phyloP scores from a whole-genome alignment of 208 protist genomes.

The Leishmania major region DNA sequence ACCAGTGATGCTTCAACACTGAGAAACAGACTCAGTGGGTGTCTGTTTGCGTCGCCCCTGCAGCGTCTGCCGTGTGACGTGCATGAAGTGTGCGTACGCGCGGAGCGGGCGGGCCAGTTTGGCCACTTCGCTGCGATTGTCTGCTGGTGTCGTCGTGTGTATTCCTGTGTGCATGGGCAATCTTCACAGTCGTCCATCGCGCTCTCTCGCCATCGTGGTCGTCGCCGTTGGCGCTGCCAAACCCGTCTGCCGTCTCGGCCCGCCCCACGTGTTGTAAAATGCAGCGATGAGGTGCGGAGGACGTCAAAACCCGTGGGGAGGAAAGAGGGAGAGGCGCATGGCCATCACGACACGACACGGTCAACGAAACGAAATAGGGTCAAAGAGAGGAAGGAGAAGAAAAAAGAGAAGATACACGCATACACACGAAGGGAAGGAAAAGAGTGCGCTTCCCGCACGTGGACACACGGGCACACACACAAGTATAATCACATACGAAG shows the following conservation, averaged over 20 bases:
- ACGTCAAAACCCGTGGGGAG: neutral
- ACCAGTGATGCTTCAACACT: neutral
- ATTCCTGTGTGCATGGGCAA: neutral
- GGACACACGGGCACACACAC: neutral
- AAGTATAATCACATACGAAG: neutral
- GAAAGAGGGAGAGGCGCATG: neutral
- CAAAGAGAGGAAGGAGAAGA: neutral
- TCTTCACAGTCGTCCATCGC: neutral
- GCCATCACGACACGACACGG: neutral
- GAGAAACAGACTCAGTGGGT: neutral
- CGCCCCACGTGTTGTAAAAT: neutral
- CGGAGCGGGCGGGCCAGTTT: neutral
- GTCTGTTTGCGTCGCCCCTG: neutral
- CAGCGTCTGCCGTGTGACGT: neutral
- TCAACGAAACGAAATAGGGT: neutral
- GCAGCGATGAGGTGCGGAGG: neutral
- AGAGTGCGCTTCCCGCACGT: neutral
- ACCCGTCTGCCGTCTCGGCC: neutral
- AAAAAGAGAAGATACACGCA: neutral
- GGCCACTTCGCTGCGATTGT: neutral
- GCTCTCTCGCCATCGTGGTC: neutral
- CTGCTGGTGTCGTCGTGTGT: neutral
- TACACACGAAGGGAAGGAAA: neutral
- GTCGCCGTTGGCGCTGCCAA: neutral
- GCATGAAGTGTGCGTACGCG: neutral